Evolutionary conservation across 2,329 filamentous ascomycete species (phyloP), one percentile per base, ranked within the genome.

Genomic region (Tolypocladium cylindrosporum): DNA sequence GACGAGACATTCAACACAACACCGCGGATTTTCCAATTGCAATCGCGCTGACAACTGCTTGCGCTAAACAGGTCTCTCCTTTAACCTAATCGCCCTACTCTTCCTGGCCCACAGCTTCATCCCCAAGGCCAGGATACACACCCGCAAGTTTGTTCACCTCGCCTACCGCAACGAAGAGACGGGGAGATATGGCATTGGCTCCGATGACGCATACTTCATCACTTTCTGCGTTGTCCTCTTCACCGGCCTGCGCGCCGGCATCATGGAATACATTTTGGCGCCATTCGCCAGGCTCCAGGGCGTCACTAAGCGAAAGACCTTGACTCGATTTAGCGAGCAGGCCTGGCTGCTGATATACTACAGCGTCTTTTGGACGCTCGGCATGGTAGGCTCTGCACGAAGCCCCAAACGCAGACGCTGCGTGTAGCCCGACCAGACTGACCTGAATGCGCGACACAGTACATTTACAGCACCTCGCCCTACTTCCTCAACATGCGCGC

Each of bases 291-390:
- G 83, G 62, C 75, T 79, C 54, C 80, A 82, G 62, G 93, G 93
- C 41, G 83, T 97, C 65, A 80, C 81, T 65, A 89, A 87, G 68
- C 80, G 79, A 69, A 97, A 96, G 76, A 84, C 85, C 53, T 77
- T 88, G 60, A 84, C 90, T 54, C 84, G 94, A 59, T 96, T 97
- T 74, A 91, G 91, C 61, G 94, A 99, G 76, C 94, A 99, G 75
- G 90, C 87, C 53, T 97, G 93, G 90, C 79, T 96, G 69, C 76
- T 95, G 58, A 73, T 94, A 51, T 97, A 97, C 75, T 93, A 93
- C 72, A 76, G 77, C 52, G 77, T 87, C 57, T 93, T 92, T 70
- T 97, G 91, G 89, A 80, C 85, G 14, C 76, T 93, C 61, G 94
- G 94, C 64, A 81, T 95, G 79, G 90, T 96, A 79, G 66, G 86